A percentile compares a stretch with the other conserved stretches of the same genome.
These are phyloP conservation scores for Helotiales sp. DNA, from an alignment of 2,329 filamentous ascomycete genomes.

Conservation along the genomic window DNA sequence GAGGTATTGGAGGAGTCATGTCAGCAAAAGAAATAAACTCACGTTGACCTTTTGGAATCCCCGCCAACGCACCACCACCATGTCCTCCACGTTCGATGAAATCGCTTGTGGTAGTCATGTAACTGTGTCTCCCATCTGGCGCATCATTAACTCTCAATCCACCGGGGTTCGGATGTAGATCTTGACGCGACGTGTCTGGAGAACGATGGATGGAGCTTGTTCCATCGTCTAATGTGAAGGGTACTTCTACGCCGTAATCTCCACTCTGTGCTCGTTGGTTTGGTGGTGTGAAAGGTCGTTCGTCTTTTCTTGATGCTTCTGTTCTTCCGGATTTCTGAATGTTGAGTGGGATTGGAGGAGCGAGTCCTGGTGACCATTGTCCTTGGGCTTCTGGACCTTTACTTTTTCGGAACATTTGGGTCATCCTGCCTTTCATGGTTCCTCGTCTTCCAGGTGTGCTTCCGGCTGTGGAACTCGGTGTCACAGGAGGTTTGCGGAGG, in stretches of 20 bases:
- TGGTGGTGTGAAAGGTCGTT: background rate
- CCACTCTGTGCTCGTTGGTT: background rate
- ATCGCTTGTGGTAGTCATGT: slow-evolving; percentile 50
- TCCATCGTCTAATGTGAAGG: background rate
- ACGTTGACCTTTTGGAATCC: slow-evolving; percentile 36
- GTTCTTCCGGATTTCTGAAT: slow-evolving; percentile 17
- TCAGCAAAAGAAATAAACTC: slow-evolving; percentile 13
- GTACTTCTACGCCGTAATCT: background rate
- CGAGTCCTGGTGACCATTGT: background rate
- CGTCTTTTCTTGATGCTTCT: background rate
- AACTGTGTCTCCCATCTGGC: slow-evolving; percentile 16
- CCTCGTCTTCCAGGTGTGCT: slow-evolving; percentile 12
- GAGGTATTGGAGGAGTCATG: no score
- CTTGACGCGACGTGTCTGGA: no score
- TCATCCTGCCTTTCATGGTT: slow-evolving; percentile 24
- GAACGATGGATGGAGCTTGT: background rate
- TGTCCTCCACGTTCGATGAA: slow-evolving; percentile 44
- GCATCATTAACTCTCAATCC: background rate
- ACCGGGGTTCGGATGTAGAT: background rate
- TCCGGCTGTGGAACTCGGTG: slow-evolving; percentile 21
- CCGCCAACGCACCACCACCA: slow-evolving; percentile 28
- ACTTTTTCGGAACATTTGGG: slow-evolving; percentile 28
- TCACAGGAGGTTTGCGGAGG: slow-evolving; percentile 40
- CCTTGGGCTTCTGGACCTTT: background rate
- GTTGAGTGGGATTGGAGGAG: slow-evolving; percentile 25